Evolutionary conservation across 2,329 filamentous ascomycete genomes (phyloP).

Genomic region (Scedosporium minutisporum): DNA sequence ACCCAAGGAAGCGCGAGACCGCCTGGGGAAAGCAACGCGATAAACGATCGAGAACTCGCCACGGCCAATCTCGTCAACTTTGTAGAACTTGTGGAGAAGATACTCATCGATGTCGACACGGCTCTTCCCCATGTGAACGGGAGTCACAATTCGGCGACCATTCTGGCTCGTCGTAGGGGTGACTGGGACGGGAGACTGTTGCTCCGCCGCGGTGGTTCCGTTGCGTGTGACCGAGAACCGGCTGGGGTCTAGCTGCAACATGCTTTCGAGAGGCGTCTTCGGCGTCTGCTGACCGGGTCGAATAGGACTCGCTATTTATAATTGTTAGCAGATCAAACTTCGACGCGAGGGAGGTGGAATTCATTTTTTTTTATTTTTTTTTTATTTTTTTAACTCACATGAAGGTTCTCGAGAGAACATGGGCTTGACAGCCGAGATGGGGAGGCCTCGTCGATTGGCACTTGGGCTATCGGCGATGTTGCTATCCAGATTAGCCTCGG

Average conservation of each 20-base stretch:
- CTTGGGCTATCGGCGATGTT: constrained; percentile 37
- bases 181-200: constrained; percentile 43
- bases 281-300: not conserved
- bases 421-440: constrained; percentile 27
- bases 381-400: constrained; percentile 26
- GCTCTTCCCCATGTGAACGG: constrained; percentile 58
- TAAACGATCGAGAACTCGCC: constrained; percentile 95
- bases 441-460: constrained; percentile 30
- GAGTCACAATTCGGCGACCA: constrained; percentile 45
- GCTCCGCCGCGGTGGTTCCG: constrained; percentile 8
- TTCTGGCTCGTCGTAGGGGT: constrained; percentile 57
- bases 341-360: constrained; percentile 16
- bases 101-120: constrained; percentile 60
- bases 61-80: constrained; percentile 69
- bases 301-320: constrained; percentile 6
- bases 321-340: not conserved
- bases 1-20: constrained; percentile 14
- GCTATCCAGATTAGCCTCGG: constrained; percentile 26
- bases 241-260: constrained; percentile 71
- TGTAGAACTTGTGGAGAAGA: constrained; percentile 67
- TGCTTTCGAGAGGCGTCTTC: constrained; percentile 62
- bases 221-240: constrained; percentile 70
- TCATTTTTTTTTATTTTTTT: too few species aligned
- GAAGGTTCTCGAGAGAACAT: constrained; percentile 25
- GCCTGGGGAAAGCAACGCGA: constrained; percentile 47